Evolutionary conservation across 257 asterid species (phyloP).

Genomic region (Petunia secreta): DNA sequence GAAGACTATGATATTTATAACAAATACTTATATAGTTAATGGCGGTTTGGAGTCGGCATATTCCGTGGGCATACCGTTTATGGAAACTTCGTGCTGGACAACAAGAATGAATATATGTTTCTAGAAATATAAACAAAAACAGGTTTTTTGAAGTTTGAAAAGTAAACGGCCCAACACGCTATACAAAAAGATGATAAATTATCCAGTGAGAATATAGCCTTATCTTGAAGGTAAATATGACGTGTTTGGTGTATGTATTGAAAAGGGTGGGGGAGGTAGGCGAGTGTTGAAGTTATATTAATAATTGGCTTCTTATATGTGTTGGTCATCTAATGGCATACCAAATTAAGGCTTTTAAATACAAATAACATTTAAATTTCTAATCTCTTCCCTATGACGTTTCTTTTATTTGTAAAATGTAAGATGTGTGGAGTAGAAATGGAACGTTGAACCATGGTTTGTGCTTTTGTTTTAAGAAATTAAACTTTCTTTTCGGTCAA

Average conservation of each 20-base stretch:
- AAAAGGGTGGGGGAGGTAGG: too few relatives aligned
- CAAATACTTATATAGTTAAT: not conserved
- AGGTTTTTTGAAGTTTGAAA: not conserved
- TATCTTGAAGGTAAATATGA: too few relatives aligned
- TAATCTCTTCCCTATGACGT: not conserved
- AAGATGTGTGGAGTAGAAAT: too few relatives aligned
- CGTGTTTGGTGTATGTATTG: not conserved
- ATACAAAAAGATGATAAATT: too few relatives aligned
- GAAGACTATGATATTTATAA: not conserved
- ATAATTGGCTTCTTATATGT: not conserved
- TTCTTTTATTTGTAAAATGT: not conserved
- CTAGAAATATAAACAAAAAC: not conserved
- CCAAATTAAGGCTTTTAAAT: not conserved
- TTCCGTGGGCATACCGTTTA: not conserved
- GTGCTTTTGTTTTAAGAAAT: not conserved
- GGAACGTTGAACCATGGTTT: not conserved
- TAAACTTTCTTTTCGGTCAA: not conserved
- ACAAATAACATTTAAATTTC: not conserved
- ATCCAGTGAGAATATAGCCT: not conserved
- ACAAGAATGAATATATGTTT: not conserved
- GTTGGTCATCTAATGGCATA: not conserved
- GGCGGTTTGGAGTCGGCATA: not conserved
- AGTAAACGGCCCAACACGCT: not conserved
- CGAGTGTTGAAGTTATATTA: too few relatives aligned
- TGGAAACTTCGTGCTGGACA: conserved; percentile 15